Percentiles rank a stretch among this genome's conserved stretches.
phyloP scores from a whole-genome alignment of 2,329 filamentous ascomycete species.

The Aphanoascus verrucosus region DNA sequence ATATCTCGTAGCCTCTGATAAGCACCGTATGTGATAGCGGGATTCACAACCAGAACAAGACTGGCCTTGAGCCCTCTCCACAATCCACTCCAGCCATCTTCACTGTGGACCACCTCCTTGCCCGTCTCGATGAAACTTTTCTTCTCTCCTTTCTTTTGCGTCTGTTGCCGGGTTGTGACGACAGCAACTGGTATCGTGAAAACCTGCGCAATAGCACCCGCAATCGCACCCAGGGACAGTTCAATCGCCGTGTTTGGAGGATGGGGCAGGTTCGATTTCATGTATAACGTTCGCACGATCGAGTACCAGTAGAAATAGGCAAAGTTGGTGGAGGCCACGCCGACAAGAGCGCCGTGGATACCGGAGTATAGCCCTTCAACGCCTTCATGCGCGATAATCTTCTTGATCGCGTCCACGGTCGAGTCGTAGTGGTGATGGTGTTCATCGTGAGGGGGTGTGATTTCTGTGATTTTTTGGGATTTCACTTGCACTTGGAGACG shows the following conservation, averaged over 20 bases:
- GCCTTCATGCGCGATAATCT: slow-evolving; percentile 74
- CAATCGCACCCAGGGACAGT: slow-evolving; percentile 70
- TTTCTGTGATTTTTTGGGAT: slow-evolving; percentile 39
- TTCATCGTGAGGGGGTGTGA: slow-evolving; percentile 34
- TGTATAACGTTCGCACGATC: slow-evolving; percentile 69
- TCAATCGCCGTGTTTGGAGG: slow-evolving; percentile 71
- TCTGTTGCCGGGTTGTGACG: slow-evolving; percentile 91
- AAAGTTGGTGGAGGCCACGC: slow-evolving; percentile 95
- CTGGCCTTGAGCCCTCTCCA: slow-evolving; percentile 96
- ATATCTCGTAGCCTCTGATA: slow-evolving; percentile 77
- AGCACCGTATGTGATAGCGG: slow-evolving; percentile 92
- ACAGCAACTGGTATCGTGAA: slow-evolving; percentile 96
- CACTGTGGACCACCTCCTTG: slow-evolving; percentile 75
- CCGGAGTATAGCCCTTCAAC: slow-evolving; percentile 75
- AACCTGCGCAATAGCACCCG: slow-evolving; percentile 82
- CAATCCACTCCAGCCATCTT: slow-evolving; percentile 77
- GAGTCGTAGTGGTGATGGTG: slow-evolving; percentile 62
- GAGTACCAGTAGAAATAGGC: slow-evolving; percentile 99
- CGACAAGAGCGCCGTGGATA: slow-evolving; percentile 73
- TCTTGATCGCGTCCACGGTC: slow-evolving; percentile 76
- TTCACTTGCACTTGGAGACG: slow-evolving; percentile 91
- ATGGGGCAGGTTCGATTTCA: slow-evolving; percentile 48
- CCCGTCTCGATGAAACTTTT: slow-evolving; percentile 83
- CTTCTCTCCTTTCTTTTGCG: slow-evolving; percentile 69
- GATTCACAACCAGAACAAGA: slow-evolving; percentile 88